A percentile compares a stretch with the other conserved stretches of the same genome.
phyloP scores from a whole-genome alignment of 768 basidiomycete genomes.

The Gymnopilus junonius region DNA sequence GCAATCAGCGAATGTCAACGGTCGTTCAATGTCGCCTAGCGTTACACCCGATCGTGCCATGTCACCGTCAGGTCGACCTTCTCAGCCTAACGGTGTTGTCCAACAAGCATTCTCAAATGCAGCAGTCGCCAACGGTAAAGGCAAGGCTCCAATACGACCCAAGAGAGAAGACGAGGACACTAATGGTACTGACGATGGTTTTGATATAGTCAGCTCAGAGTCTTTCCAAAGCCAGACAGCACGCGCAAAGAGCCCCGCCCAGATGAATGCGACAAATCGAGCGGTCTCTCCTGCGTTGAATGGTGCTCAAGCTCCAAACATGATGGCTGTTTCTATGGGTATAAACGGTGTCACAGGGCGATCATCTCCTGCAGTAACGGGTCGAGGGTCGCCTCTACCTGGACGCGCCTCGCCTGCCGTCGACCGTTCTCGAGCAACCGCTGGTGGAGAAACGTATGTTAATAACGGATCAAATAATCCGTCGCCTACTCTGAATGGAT shows the following conservation, averaged over 20 bases:
- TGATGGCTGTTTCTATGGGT: constrained; percentile 58
- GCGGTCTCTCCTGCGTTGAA: constrained; percentile 61
- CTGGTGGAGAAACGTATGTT: constrained; percentile 37
- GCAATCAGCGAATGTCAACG: constrained; percentile 32
- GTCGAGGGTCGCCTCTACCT: constrained; percentile 35
- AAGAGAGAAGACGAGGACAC: constrained; percentile 48
- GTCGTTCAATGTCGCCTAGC: constrained; percentile 69
- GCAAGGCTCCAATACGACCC: constrained; percentile 56
- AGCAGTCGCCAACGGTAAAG: constrained; percentile 47
- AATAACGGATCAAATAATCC: constrained; percentile 51
- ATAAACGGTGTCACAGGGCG: constrained; percentile 49
- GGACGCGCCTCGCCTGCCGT: constrained; percentile 47
- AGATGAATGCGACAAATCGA: constrained; percentile 45
- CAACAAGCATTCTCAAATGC: constrained; percentile 29
- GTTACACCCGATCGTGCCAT: constrained; percentile 70
- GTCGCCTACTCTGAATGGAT: constrained; percentile 56
- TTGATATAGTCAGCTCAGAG: constrained; percentile 55
- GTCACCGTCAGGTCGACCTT: constrained; percentile 58
- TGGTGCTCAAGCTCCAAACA: constrained; percentile 48
- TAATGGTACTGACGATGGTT: constrained; percentile 48
- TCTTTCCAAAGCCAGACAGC: constrained; percentile 32
- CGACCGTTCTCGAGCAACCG: constrained; percentile 49
- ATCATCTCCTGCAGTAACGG: constrained; percentile 38
- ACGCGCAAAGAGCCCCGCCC: constrained; percentile 64
- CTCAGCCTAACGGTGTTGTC: constrained; percentile 48